Conservation (phyloP, 163 green algal genomes). For the Chlamydomonas reinhardtii region DNA sequence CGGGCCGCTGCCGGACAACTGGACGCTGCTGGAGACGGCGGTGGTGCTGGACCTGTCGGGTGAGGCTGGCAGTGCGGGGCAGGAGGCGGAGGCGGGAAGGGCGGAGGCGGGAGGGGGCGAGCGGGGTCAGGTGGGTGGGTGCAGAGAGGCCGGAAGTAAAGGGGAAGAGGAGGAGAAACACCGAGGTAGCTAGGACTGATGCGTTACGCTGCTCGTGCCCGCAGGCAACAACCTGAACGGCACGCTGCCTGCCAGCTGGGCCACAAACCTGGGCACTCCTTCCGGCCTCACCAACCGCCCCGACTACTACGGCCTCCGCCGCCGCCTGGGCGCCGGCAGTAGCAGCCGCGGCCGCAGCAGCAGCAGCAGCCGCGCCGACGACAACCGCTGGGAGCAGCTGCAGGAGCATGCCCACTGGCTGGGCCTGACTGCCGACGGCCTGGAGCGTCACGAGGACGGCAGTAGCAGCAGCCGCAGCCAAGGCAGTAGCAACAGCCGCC, state of each 20-base stretch:
- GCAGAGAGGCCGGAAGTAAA: too few species aligned
- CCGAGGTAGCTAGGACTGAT: too few species aligned
- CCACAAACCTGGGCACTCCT: slow-evolving; percentile 4
- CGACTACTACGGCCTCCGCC: slow-evolving; percentile 7
- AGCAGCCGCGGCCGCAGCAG: neutral
- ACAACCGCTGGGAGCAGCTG: neutral
- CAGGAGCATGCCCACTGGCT: neutral
- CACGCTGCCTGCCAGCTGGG: slow-evolving; percentile 29
- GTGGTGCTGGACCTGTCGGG: slow-evolving; percentile 32
- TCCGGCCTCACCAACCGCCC: neutral
- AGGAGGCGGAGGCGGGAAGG: too few species aligned
- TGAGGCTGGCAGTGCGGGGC: neutral
- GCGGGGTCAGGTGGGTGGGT: too few species aligned
- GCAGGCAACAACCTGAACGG: slow-evolving; percentile 40
- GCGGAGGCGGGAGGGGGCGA: too few species aligned
- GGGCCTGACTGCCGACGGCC: neutral
- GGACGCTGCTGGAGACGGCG: slow-evolving; percentile 41
- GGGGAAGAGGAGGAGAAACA: too few species aligned
- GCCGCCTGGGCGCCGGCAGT: neutral
- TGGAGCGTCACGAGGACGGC: too few species aligned
- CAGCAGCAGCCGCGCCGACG: neutral
- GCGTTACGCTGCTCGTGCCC: too few species aligned
- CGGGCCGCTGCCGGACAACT: slow-evolving; percentile 33
- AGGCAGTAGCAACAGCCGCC: neutral
- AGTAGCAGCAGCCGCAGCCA: neutral